Conservation (phyloP, 2,329 filamentous ascomycete genomes). For the Diplodia scrobiculata region DNA sequence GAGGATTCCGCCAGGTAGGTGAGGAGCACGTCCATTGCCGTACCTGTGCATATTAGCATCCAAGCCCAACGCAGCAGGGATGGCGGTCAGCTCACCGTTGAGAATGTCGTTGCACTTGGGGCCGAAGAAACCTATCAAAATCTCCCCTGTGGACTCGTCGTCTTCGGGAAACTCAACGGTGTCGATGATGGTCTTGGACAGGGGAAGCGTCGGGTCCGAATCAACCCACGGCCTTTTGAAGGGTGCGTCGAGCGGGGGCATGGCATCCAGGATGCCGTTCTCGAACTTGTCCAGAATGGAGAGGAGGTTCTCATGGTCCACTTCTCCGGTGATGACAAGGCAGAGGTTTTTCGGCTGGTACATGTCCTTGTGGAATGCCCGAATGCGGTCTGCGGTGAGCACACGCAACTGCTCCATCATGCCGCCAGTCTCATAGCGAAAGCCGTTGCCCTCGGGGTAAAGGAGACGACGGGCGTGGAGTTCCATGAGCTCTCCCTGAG, state of each 20-base stretch:
- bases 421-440: constrained; percentile 96
- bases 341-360: constrained; percentile 97
- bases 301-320: constrained; percentile 78
- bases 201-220: constrained; percentile 72
- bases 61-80: not conserved
- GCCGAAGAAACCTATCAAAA: constrained; percentile 83
- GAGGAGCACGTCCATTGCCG: constrained; percentile 76
- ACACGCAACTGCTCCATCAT: constrained; percentile 90
- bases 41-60: constrained; percentile 47
- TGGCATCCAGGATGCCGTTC: constrained; percentile 76
- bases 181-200: constrained; percentile 72
- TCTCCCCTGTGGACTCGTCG: constrained; percentile 89
- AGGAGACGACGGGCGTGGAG: constrained; percentile 75
- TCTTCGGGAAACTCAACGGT: constrained; percentile 93
- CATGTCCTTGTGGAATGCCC: constrained; percentile 94
- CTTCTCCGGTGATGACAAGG: constrained; percentile 86
- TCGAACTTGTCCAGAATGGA: constrained; percentile 86
- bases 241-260: constrained; percentile 71
- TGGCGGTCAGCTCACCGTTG: constrained; percentile 43
- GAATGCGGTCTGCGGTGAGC: constrained; percentile 83
- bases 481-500: constrained; percentile 82
- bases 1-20: constrained; percentile 92
- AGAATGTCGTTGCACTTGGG: constrained; percentile 74
- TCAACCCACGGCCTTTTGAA: constrained; percentile 92
- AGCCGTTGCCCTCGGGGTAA: constrained; percentile 87